Evolutionary conservation across 805 yeast species (phyloP), one percentile per base, ranked within the genome.

Genomic region (Blastobotrys attinorum): DNA sequence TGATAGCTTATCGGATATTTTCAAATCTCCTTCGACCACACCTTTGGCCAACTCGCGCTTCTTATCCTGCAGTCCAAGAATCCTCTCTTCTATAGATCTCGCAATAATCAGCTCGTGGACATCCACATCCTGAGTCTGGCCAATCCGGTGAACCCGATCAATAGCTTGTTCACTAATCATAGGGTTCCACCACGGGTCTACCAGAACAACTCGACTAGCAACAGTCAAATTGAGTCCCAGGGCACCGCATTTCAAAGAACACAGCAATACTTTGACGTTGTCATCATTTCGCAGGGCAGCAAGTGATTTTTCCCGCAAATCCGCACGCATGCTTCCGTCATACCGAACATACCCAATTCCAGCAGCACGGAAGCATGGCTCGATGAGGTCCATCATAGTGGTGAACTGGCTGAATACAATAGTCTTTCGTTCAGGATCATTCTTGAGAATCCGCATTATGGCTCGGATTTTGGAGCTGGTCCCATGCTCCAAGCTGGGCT

Each of bases 161-260:
- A 74, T 64, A 1, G 78, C 78, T 47, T 73, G 78, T 46, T 68
- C 73, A 2, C 58, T 62, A n/a, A 72, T 59, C 62, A 70, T 70
- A 16, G 75, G 76, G 52, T 72, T 72, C 75, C 75, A 71, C 73
- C 75, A 71, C 4, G 73, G 73, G 44, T 71, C 75, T 6, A 62
- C 41, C 36, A 71, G 45, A 1, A 71, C 52, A 11, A 71, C 73
- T 32, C 63, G 64, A 18, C 66, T 64, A 4, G 76, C 76, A 22
- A 57, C 45, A 1, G 69, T 65, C 38, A 71, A 53, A 46, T 71
- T 71, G 38, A 71, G 57, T 5, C 76, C 76, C 4, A 70, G 60
- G 0, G 76, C 67, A 2, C 73, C 74, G 23, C 73, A 61, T 41
- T 63, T 63, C 15, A 71, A 50, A 1, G 75, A 70, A 48, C 75